Evolutionary conservation across 2,329 filamentous ascomycete species (phyloP), one percentile per base, ranked within the genome.

Genomic region (Fusarium drepaniforme): DNA sequence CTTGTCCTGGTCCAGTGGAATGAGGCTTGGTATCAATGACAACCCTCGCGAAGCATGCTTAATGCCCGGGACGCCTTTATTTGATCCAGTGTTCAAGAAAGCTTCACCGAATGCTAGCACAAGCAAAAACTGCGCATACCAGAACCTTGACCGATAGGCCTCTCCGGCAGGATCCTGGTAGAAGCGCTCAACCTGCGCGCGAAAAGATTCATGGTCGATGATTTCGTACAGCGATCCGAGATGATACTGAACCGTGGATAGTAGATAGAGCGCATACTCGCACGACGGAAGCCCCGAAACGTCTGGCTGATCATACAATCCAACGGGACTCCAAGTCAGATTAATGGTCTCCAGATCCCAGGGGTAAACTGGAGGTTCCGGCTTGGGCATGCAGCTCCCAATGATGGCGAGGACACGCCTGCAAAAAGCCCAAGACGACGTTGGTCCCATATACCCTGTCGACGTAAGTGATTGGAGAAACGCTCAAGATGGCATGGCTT

Each of bases 401-500:
- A 70, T 70, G 15, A 67, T 57, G 13, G 56, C 63, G 13, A 70
- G 49, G 25, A 70, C 67, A 7, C 67, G 67, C 35, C 67, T 49
- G 11, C 67, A 70, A 30, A 70, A 70, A 1, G 67, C 44, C 67
- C 67, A 70, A 40, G 67, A 70, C 7, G 67, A 70, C 1, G 67
- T 70, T 21, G 67, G 67, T 8, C 67, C 67, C 46, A 70, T 70
- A 28, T 70, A 70, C 67, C 64, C 64, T 70, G 5, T 51, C 12
- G 8, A 23, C n/a, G 5, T 16, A 7, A 35, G 44, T 23, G 44
- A n/a, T 42, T 8, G 12, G 21, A 38, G 21, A 2, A 28, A 16
- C 13, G 18, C 9, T 16, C 35, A 15, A 59, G n/a, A 11, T 15
- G 2, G 15, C 13, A n/a, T 1, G 4, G 37, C 3, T 7, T 15